phyloP scores from a whole-genome alignment of 192 early-diverging fungal genomes.

The Tieghemiomyces parasiticus region DNA sequence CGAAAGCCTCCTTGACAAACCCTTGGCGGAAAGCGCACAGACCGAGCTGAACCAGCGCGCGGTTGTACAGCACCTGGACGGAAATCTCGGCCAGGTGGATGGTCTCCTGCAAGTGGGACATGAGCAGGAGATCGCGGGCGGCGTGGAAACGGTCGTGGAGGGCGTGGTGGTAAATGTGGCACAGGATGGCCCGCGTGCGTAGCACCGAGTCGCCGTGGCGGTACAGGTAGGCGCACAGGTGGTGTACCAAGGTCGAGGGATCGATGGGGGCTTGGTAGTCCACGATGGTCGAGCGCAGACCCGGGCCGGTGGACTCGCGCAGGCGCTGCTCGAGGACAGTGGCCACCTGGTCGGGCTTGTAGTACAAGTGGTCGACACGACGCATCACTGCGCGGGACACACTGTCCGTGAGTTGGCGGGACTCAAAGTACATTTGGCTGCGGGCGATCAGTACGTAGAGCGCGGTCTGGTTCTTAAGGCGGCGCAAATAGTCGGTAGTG shows the following conservation, averaged over 20 bases:
- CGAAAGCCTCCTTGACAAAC: slow-evolving; percentile 74
- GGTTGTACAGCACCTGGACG: slow-evolving; percentile 94
- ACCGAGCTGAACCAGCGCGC: slow-evolving; percentile 90
- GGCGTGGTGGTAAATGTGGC: slow-evolving; percentile 95
- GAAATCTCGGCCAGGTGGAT: slow-evolving; percentile 74
- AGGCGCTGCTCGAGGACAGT: slow-evolving; percentile 45
- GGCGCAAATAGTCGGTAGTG: slow-evolving; percentile 88
- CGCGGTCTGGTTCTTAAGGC: slow-evolving; percentile 77
- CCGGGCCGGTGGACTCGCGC: slow-evolving; percentile 26
- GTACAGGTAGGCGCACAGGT: slow-evolving; percentile 83
- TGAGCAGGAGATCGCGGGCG: slow-evolving; percentile 91
- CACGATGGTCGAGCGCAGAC: slow-evolving; percentile 21
- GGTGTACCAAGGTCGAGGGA: slow-evolving; percentile 50
- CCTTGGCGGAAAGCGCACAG: slow-evolving; percentile 93
- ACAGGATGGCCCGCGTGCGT: slow-evolving; percentile 89
- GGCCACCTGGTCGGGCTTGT: slow-evolving; percentile 88
- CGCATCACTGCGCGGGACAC: slow-evolving; percentile 66
- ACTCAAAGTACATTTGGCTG: slow-evolving; percentile 74
- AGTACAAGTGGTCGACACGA: slow-evolving; percentile 92
- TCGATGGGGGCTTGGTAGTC: slow-evolving; percentile 24
- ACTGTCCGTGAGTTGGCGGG: slow-evolving; percentile 35
- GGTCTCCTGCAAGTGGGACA: slow-evolving; percentile 96
- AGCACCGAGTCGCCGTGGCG: slow-evolving; percentile 63
- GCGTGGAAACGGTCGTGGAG: slow-evolving; percentile 88
- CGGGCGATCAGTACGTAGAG: slow-evolving; percentile 83